Evolutionary conservation across 176 grass and related monocot genomes (phyloP).

Genomic region (Bothriochloa decipiens): DNA sequence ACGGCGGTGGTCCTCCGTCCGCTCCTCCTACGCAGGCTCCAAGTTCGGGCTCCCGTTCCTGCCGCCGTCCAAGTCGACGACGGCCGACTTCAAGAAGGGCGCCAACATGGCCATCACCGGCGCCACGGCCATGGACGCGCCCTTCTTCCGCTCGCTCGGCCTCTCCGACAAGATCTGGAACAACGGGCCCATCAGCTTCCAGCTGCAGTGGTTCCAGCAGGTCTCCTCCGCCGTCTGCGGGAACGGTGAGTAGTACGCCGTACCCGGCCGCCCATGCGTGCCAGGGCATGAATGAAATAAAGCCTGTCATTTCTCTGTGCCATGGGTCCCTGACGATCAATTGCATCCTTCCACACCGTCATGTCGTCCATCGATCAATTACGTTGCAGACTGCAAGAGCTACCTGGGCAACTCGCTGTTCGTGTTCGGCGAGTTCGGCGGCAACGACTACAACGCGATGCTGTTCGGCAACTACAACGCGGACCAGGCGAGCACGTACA

Average conservation of each 20-base stretch:
- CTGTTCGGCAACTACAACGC: conserved; percentile 59
- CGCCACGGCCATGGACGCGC: conserved; percentile 61
- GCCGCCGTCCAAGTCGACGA: conserved; percentile 55
- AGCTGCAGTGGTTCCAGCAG: conserved; percentile 73
- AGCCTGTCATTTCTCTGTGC: background rate
- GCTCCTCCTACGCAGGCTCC: background rate
- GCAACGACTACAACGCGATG: conserved; percentile 79
- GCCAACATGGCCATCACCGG: conserved; percentile 79
- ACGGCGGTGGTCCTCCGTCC: no score
- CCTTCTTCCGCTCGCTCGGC: conserved; percentile 55
- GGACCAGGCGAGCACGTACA: conserved; percentile 57
- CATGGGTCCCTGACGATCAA: background rate
- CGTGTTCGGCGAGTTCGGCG: conserved; percentile 69
- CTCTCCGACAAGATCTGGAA: conserved; percentile 70
- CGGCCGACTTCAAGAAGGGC: conserved; percentile 59
- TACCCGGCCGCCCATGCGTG: no score
- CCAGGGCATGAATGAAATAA: background rate
- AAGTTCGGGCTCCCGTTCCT: conserved; percentile 62
- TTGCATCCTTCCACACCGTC: no score
- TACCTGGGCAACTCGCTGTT: conserved; percentile 52
- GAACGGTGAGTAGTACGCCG: no score
- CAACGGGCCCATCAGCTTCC: conserved; percentile 67
- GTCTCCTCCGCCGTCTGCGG: conserved; percentile 55
- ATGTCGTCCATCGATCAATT: background rate
- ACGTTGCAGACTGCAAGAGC: conserved; percentile 38